Conservation (phyloP, 1,139 yeast species). For the Pichia inconspicua region DNA sequence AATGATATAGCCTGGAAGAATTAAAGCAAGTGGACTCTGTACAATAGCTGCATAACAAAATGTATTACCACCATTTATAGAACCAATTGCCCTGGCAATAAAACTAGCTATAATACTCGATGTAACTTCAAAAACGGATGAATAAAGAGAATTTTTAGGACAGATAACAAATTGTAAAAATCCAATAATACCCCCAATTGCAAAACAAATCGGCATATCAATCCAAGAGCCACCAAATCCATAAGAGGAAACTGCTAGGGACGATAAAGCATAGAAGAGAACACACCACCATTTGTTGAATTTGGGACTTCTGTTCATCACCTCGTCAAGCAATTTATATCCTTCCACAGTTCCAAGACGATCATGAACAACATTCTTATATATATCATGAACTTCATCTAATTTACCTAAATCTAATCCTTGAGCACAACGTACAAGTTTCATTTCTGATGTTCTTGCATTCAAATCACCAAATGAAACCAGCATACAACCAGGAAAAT, state of each 20-base stretch:
- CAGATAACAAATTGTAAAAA: constrained; percentile 71
- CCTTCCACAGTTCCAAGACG: constrained; percentile 84
- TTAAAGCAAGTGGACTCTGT: constrained; percentile 84
- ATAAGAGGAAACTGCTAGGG: constrained; percentile 77
- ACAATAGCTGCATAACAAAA: constrained; percentile 87
- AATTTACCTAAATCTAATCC: constrained; percentile 78
- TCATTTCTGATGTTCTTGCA: constrained; percentile 90
- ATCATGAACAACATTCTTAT: constrained; percentile 85
- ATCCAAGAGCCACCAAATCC: constrained; percentile 90
- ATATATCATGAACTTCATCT: constrained; percentile 72
- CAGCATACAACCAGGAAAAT: constrained; percentile 91
- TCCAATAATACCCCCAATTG: constrained; percentile 78
- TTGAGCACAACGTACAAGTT: constrained; percentile 75
- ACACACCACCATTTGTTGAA: constrained; percentile 78
- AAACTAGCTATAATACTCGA: constrained; percentile 85
- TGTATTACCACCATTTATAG: constrained; percentile 50
- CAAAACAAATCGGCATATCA: constrained; percentile 76
- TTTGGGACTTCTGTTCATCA: constrained; percentile 51
- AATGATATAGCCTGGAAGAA: constrained; percentile 89
- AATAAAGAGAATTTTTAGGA: constrained; percentile 76
- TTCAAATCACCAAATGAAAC: constrained; percentile 88
- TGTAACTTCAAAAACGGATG: constrained; percentile 85
- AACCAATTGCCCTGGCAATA: constrained; percentile 82
- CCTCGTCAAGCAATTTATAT: constrained; percentile 55
- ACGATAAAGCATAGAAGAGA: constrained; percentile 69